These are phyloP conservation scores for Zychaea mexicana DNA, from an alignment of 371 early-diverging fungal species.

Conservation along the genomic window DNA sequence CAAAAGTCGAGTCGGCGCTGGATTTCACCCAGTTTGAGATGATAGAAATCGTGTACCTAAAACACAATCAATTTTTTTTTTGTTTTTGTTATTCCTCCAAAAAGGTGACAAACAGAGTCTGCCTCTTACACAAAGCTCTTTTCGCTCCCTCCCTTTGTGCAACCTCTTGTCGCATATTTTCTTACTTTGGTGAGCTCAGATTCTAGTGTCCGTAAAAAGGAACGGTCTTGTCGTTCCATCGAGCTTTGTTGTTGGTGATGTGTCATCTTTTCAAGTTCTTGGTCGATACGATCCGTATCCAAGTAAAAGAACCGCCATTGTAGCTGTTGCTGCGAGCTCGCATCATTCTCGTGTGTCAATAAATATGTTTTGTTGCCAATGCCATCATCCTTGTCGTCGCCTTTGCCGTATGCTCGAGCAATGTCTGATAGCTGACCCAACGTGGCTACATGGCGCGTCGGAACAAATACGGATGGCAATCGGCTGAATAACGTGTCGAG, in stretches of 20 bases:
- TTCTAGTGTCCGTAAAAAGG: conserved; percentile 1
- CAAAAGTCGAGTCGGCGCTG: conserved; percentile 8
- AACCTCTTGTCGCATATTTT: conserved; percentile 3
- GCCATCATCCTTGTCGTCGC: neutral
- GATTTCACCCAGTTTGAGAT: conserved; percentile 11
- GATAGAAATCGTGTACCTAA: conserved; percentile 15
- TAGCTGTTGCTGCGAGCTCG: neutral
- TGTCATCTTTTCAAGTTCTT: neutral
- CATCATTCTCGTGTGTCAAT: neutral
- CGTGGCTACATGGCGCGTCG: conserved; percentile 4
- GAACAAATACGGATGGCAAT: conserved; percentile 4
- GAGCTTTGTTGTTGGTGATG: neutral
- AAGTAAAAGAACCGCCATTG: conserved; percentile 12
- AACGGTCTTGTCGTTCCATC: neutral
- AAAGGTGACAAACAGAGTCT: neutral
- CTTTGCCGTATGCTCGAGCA: neutral
- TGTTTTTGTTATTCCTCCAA: neutral
- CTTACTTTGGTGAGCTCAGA: conserved; percentile 5
- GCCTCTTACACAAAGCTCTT: too few species aligned
- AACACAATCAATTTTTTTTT: neutral
- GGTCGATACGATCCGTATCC: neutral
- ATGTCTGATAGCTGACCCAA: conserved; percentile 4
- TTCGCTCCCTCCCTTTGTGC: too few species aligned
- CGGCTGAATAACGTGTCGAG: conserved; percentile 1
- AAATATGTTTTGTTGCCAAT: neutral